Percentiles rank a stretch among this genome's conserved stretches.
phyloP scores from a whole-genome alignment of 495 filamentous ascomycete species.

The Staphylotrichum longicolle region DNA sequence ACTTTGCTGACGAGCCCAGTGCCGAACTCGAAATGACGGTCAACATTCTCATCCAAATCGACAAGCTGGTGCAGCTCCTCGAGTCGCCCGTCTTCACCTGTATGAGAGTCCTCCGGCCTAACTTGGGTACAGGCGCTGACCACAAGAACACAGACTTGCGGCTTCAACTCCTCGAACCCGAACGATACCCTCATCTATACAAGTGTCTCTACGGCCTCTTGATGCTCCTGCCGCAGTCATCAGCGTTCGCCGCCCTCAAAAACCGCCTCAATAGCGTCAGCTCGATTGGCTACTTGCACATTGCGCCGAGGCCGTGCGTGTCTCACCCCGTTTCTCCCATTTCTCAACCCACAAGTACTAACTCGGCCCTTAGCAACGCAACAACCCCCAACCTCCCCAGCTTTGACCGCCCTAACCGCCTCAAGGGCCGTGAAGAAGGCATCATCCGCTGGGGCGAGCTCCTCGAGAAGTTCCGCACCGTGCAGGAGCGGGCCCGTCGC shows the following conservation, averaged over 20 bases:
- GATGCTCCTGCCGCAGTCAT: slow-evolving; percentile 97
- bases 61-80: slow-evolving; percentile 95
- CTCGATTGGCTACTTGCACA: slow-evolving; percentile 93
- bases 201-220: slow-evolving; percentile 97
- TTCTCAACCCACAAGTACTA: neutral
- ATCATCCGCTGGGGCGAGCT: slow-evolving; percentile 89
- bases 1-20: slow-evolving; percentile 42
- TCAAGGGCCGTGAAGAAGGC: slow-evolving; percentile 81
- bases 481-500: slow-evolving; percentile 74
- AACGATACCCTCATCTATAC: slow-evolving; percentile 92
- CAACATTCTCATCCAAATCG: slow-evolving; percentile 97
- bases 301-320: slow-evolving; percentile 75
- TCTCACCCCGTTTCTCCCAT: neutral
- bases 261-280: slow-evolving; percentile 95
- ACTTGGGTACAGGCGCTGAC: no score
- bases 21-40: slow-evolving; percentile 99
- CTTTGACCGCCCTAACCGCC: slow-evolving; percentile 76
- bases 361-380: slow-evolving; percentile 39
- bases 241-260: slow-evolving; percentile 93
- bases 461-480: slow-evolving; percentile 89
- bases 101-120: slow-evolving; percentile 30
- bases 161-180: slow-evolving; percentile 95
- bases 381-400: slow-evolving; percentile 47
- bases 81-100: slow-evolving; percentile 98
- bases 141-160: slow-evolving; percentile 65